Base-by-base conservation (phyloP, 179 eudicot species). In the Camellia oleifera region DNA sequence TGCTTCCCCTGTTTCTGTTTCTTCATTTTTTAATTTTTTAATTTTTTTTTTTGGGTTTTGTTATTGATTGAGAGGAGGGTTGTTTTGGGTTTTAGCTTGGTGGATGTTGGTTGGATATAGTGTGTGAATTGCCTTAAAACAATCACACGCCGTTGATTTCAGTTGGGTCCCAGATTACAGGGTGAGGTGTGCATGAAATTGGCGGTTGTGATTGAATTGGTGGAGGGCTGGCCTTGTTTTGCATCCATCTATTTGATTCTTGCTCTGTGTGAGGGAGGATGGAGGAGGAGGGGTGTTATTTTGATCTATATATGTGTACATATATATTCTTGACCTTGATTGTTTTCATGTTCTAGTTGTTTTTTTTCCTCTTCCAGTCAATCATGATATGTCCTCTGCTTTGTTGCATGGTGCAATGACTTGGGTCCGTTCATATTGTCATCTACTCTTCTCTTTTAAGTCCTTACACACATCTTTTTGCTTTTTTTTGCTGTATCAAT, bases 181-280 rank as follows among this genome's bases (percentile, higher is more conserved):
- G 69, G 42, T 65, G 69, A 14, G 74, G 5, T 7, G 74, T 17
- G 46, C 26, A 57, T 74, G 78, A 75, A 75, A 42, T 60, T 67
- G 48, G n/a, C 6, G 12, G 13, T 11, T 54, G n/a, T 73, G 63
- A 53, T 73, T 73, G 60, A 46, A 57, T 52, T 72, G 44, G 40
- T 17, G 20, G 54, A 10, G 42, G 61, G 61, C 17, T 56, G 4
- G 10, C 15, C 18, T 42, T 4, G 18, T 62, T 63, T 63, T 6
- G 66, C 3, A 40, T 20, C 79, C 79, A 63, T 48, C 45, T 12
- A 18, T 76, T 48, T 76, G 79, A 12, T 64, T 76, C n/a, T 63
- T 46, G 11, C 6, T 46, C 44, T 48, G 14, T 76, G 56, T 64
- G 13, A 45, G 18, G 0, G 40, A 40, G 63, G 54, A n/a, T 52